A percentile compares a stretch with the other conserved stretches of the same genome.
Conservation (phyloP, 2,329 filamentous ascomycete genomes). For the Hymenoscyphus fraxineus region DNA sequence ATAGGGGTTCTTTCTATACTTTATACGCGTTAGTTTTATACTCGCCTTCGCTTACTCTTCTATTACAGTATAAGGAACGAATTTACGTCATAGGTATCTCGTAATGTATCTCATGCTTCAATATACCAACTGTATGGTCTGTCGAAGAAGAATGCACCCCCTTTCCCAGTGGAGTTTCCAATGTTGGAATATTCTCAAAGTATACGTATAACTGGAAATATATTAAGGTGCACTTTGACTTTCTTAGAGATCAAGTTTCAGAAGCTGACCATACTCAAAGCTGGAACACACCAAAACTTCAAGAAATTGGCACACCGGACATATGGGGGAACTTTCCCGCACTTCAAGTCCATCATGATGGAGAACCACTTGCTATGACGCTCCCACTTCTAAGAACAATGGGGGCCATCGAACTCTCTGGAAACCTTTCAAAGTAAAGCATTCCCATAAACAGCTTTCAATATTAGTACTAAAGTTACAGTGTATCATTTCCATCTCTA, state of each 20-base stretch:
- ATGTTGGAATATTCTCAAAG: neutral
- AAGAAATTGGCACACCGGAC: neutral
- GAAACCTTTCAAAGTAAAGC: neutral
- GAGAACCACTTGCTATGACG: neutral
- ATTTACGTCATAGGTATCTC: too few species aligned
- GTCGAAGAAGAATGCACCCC: neutral
- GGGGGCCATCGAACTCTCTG: neutral
- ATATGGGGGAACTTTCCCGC: neutral
- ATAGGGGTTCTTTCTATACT: too few species aligned
- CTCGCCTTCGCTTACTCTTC: too few species aligned
- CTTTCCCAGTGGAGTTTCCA: neutral
- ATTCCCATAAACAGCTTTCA: neutral
- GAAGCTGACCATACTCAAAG: neutral
- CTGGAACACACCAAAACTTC: slow-evolving; percentile 1
- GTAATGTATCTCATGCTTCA: neutral
- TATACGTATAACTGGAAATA: neutral
- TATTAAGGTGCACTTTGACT: neutral
- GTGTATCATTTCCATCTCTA: neutral
- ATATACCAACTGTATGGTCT: neutral
- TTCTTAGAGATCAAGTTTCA: neutral
- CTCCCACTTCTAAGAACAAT: neutral
- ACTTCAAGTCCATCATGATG: neutral
- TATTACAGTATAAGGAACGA: too few species aligned
- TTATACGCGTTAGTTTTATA: too few species aligned
- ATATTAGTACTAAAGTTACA: neutral